Conservation (phyloP, 345 rosid species). For the Cardamine chenopodiifolia region DNA sequence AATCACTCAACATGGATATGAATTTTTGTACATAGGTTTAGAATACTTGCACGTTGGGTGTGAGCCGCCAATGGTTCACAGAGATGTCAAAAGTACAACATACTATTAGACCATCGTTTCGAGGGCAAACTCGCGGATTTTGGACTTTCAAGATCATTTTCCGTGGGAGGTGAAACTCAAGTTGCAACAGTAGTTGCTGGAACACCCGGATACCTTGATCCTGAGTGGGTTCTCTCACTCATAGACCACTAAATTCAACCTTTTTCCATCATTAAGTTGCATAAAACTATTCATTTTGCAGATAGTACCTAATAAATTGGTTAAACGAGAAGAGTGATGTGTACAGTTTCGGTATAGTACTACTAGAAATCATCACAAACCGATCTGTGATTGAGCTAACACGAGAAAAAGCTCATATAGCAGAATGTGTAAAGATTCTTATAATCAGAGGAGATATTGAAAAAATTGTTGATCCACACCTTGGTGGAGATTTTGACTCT, state of each 20-base stretch:
- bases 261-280: neutral
- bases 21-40: constrained; percentile 27
- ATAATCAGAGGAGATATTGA: constrained; percentile 24
- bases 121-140: constrained; percentile 56
- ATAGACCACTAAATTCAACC: neutral
- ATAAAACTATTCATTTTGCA: neutral
- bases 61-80: constrained; percentile 50
- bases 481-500: constrained; percentile 31
- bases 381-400: constrained; percentile 32
- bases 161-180: constrained; percentile 39
- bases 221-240: constrained; percentile 39
- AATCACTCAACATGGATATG: constrained; percentile 2
- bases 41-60: constrained; percentile 55
- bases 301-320: constrained; percentile 46
- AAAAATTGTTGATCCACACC: constrained; percentile 30
- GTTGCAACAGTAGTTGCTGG: constrained; percentile 36
- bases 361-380: constrained; percentile 50
- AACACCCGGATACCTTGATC: constrained; percentile 53
- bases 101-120: constrained; percentile 44
- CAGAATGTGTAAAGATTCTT: constrained; percentile 31
- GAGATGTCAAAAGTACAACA: constrained; percentile 53
- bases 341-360: constrained; percentile 51
- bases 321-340: constrained; percentile 52
- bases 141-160: constrained; percentile 49
- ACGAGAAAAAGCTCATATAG: constrained; percentile 32